These are phyloP conservation scores for Urostyla sp. DNA, from an alignment of 73 alveolate species.

Conservation along the genomic window DNA sequence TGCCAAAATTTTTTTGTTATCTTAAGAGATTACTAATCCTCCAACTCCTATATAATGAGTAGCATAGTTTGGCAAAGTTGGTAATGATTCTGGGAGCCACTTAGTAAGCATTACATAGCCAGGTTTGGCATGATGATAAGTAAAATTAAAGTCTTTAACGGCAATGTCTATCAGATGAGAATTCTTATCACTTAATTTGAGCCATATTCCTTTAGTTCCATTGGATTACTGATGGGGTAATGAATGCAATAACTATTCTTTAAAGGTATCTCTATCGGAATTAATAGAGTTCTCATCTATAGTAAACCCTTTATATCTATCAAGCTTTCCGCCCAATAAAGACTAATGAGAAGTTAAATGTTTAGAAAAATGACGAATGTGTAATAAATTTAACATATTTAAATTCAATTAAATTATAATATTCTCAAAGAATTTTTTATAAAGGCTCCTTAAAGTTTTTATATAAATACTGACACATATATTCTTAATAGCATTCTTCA, in stretches of 20 bases:
- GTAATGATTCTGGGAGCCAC: conserved; percentile 65
- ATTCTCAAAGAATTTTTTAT: background rate
- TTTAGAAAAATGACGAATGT: too few species aligned
- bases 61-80: conserved; percentile 57
- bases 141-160: conserved; percentile 50
- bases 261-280: conserved; percentile 4
- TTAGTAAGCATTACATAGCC: conserved; percentile 64
- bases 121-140: conserved; percentile 68
- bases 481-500: too few species aligned
- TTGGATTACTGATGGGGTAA: conserved; percentile 16
- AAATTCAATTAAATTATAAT: too few species aligned
- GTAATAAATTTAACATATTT: too few species aligned
- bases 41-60: conserved; percentile 77
- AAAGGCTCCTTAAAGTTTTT: background rate
- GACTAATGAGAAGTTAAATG: background rate
- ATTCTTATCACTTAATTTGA: conserved; percentile 7
- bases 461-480: too few species aligned
- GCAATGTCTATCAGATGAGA: conserved; percentile 52
- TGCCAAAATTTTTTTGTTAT: conserved; percentile 47
- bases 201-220: conserved; percentile 53
- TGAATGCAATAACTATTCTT: background rate
- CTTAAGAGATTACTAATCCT: conserved; percentile 61
- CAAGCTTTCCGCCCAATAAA: conserved; percentile 13
- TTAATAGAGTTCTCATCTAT: conserved; percentile 5
- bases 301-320: conserved; percentile 43